Percentiles rank a stretch among this genome's conserved stretches.
These are phyloP conservation scores for Elongisporangium senticosum DNA, from an alignment of 352 stramenopile species.

Conservation along the genomic window DNA sequence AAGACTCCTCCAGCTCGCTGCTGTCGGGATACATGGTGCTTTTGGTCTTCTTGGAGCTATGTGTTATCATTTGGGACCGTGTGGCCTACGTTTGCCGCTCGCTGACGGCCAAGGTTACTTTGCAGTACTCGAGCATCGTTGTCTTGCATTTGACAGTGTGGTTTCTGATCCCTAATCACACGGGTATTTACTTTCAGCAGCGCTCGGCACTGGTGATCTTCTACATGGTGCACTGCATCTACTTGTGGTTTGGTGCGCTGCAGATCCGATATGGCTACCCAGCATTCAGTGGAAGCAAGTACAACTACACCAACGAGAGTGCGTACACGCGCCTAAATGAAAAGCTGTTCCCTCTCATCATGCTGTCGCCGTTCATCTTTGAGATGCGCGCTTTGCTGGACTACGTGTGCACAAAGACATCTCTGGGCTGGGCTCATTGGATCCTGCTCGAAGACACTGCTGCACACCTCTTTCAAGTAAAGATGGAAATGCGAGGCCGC, in stretches of 20 bases:
- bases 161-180: conserved; percentile 70
- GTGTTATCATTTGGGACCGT: conserved; percentile 84
- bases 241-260: conserved; percentile 67
- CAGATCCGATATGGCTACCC: conserved; percentile 86
- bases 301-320: conserved; percentile 60
- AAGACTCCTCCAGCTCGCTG: conserved; percentile 60
- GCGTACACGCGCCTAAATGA: conserved; percentile 47
- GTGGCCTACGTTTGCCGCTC: conserved; percentile 76
- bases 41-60: conserved; percentile 70
- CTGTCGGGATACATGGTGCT: conserved; percentile 86
- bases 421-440: conserved; percentile 76
- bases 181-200: conserved; percentile 77
- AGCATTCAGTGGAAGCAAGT: conserved; percentile 74
- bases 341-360: conserved; percentile 66
- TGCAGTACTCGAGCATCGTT: conserved; percentile 73
- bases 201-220: conserved; percentile 63
- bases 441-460: conserved; percentile 79
- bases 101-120: conserved; percentile 61
- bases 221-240: conserved; percentile 77
- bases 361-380: conserved; percentile 82
- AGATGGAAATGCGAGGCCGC: conserved; percentile 72
- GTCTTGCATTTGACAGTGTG: conserved; percentile 70
- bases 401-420: conserved; percentile 85
- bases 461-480: conserved; percentile 72
- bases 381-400: conserved; percentile 83